These are phyloP conservation scores for Naganishia vishniacii DNA, from an alignment of 768 basidiomycete genomes.

Conservation along the genomic window DNA sequence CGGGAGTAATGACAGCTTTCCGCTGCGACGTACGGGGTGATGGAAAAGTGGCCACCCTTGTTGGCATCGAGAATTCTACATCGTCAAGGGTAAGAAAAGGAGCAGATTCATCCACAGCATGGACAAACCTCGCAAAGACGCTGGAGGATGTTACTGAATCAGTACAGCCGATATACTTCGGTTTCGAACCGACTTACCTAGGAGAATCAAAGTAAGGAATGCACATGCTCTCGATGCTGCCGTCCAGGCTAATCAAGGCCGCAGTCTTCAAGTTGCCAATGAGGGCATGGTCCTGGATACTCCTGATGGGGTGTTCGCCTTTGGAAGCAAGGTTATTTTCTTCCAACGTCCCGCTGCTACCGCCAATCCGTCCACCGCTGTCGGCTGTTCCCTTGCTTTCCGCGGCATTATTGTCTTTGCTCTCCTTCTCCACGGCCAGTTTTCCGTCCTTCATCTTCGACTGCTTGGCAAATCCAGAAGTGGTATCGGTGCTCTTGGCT, in stretches of 20 bases:
- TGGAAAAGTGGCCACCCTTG: slow-evolving; percentile 84
- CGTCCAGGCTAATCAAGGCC: slow-evolving; percentile 50
- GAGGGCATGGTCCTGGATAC: slow-evolving; percentile 48
- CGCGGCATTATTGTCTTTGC: not conserved
- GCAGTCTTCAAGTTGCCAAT: slow-evolving; percentile 48
- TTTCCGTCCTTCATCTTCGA: not conserved
- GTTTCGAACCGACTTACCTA: slow-evolving; percentile 49
- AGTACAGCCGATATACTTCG: not conserved
- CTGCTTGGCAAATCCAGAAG: not conserved
- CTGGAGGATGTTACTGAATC: not conserved
- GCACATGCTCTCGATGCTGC: slow-evolving; percentile 72
- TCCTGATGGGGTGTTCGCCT: slow-evolving; percentile 31
- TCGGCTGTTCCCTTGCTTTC: not conserved
- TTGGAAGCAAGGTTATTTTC: slow-evolving; percentile 5
- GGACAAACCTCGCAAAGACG: slow-evolving; percentile 9
- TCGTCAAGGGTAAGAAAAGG: not conserved
- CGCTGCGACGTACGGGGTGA: slow-evolving; percentile 44
- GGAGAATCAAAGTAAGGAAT: slow-evolving; percentile 91
- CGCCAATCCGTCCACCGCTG: slow-evolving; percentile 3
- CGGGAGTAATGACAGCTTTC: too few relatives aligned
- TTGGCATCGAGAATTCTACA: slow-evolving; percentile 41
- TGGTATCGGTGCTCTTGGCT: not conserved
- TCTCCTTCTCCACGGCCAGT: not conserved
- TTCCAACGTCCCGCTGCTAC: slow-evolving; percentile 2
- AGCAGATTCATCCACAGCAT: not conserved